Percentiles rank a stretch among this genome's conserved stretches.
Conservation (phyloP, 1,284 basidiomycete species). For the Sphaerobolus stellatus region DNA sequence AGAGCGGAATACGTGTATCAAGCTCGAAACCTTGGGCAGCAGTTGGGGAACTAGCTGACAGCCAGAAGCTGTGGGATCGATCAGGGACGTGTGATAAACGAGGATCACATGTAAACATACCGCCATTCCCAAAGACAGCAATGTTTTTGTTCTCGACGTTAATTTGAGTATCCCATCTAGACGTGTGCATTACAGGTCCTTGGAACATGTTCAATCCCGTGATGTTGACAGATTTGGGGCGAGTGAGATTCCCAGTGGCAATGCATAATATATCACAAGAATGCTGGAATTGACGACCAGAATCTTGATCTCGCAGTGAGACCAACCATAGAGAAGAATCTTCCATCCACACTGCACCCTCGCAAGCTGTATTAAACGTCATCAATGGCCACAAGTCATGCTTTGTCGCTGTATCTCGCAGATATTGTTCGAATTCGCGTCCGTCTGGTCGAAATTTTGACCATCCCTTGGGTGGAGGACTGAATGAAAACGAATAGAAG, state of each 20-base stretch:
- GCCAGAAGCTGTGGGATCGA: background rate
- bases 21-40: background rate
- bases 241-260: background rate
- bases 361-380: background rate
- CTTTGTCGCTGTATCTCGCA: background rate
- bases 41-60: background rate
- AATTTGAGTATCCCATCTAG: background rate
- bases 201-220: background rate
- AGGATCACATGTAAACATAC: background rate
- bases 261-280: background rate
- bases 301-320: background rate
- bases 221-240: background rate
- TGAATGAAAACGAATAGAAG: background rate
- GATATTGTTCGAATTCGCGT: background rate
- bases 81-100: background rate
- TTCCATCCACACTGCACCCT: background rate
- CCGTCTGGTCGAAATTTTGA: background rate
- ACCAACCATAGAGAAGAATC: background rate
- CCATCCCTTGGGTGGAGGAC: background rate
- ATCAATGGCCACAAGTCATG: background rate
- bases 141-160: background rate
- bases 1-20: background rate
- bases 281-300: background rate
- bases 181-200: background rate
- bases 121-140: background rate